phyloP scores from a whole-genome alignment of 1,139 yeast genomes.

The Diutina mesorugosa region DNA sequence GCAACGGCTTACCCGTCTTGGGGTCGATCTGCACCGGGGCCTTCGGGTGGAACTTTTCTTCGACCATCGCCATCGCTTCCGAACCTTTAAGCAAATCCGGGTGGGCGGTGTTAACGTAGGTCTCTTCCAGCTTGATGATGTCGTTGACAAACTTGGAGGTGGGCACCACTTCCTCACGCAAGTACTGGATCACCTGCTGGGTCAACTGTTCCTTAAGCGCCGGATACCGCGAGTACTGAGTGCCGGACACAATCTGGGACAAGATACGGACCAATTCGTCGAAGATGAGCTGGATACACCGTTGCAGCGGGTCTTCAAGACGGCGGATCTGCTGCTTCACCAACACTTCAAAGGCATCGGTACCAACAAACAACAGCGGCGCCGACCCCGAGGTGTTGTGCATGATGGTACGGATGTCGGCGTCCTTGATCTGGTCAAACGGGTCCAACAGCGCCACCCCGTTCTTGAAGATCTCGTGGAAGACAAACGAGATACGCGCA shows the following conservation, averaged over 20 bases:
- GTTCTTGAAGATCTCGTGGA: conserved; percentile 90
- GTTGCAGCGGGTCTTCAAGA: conserved; percentile 85
- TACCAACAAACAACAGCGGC: conserved; percentile 95
- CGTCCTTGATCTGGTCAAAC: conserved; percentile 92
- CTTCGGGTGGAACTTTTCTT: conserved; percentile 77
- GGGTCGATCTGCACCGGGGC: conserved; percentile 81
- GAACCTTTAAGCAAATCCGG: conserved; percentile 93
- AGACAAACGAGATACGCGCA: conserved; percentile 94
- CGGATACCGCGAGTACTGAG: conserved; percentile 83
- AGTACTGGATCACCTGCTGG: conserved; percentile 64
- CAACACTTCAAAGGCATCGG: conserved; percentile 92
- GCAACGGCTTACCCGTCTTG: conserved; percentile 75
- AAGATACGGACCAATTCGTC: conserved; percentile 90
- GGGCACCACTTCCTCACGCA: conserved; percentile 72
- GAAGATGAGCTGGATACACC: conserved; percentile 83
- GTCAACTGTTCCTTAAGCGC: conserved; percentile 78
- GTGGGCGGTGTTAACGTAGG: conserved; percentile 94
- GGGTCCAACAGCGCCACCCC: conserved; percentile 93
- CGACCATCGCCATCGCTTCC: conserved; percentile 90
- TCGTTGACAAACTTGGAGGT: conserved; percentile 79
- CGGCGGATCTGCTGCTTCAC: conserved; percentile 91
- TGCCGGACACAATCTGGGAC: conserved; percentile 70
- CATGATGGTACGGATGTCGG: conserved; percentile 95
- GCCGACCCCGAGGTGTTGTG: conserved; percentile 95
- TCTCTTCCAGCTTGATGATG: conserved; percentile 74